These are phyloP conservation scores for Triadica sebifera DNA, from an alignment of 345 rosid genomes.

Conservation along the genomic window DNA sequence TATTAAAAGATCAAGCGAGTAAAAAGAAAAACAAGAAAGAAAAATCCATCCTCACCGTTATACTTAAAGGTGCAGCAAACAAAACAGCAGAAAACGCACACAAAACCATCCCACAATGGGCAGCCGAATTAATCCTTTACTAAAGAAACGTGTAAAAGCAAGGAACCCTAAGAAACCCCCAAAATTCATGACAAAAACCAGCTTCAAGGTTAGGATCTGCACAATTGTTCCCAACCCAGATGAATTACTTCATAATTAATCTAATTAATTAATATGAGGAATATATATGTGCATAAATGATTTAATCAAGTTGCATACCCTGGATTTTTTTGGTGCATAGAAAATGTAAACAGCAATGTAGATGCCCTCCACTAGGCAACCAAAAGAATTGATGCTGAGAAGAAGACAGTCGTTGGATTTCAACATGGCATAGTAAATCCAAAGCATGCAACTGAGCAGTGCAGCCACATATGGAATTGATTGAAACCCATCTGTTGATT, in stretches of 20 bases:
- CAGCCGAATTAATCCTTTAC: conserved; percentile 27
- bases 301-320: conserved; percentile 30
- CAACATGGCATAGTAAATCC: conserved; percentile 59
- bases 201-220: conserved; percentile 39
- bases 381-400: conserved; percentile 60
- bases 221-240: not conserved
- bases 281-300: too few species aligned
- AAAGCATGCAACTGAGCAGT: conserved; percentile 60
- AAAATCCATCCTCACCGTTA: conserved; percentile 29
- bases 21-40: not conserved
- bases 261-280: not conserved
- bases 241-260: not conserved
- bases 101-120: conserved; percentile 44
- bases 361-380: conserved; percentile 48
- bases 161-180: conserved; percentile 29
- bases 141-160: conserved; percentile 28
- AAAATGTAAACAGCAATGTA: conserved; percentile 51
- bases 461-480: conserved; percentile 66
- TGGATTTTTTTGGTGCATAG: conserved; percentile 57
- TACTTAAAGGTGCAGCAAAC: conserved; percentile 47
- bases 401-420: conserved; percentile 49
- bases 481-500: conserved; percentile 69
- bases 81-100: conserved; percentile 29
- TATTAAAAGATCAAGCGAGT: too few species aligned
- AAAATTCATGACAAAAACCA: conserved; percentile 26